Percentiles rank a stretch among this genome's conserved stretches.
Conservation (phyloP, 2,329 filamentous ascomycete species). For the Scedosporium aurantiacum region DNA sequence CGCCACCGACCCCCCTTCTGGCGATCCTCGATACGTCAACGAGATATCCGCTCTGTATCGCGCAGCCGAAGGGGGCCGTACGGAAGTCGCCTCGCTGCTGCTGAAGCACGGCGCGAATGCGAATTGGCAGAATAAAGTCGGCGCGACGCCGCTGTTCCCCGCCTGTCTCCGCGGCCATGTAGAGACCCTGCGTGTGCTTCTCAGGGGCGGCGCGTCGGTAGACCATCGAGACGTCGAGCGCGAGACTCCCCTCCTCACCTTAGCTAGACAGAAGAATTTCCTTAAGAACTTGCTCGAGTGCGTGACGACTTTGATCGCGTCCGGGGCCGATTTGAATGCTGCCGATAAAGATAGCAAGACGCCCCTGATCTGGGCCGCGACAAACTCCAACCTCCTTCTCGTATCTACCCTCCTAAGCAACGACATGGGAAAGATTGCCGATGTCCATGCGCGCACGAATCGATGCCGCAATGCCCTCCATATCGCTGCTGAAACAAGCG, state of each 20-base stretch:
- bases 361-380: conserved; percentile 13
- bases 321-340: conserved; percentile 12
- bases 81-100: conserved; percentile 7
- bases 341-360: conserved; percentile 12
- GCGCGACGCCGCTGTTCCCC: conserved; percentile 1
- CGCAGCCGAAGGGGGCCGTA: conserved; percentile 12
- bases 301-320: conserved; percentile 8
- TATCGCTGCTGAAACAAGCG: conserved; percentile 19
- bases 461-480: conserved; percentile 21
- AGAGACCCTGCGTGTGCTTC: conserved; percentile 1
- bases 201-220: not conserved
- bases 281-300: not conserved
- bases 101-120: not conserved
- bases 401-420: conserved; percentile 19
- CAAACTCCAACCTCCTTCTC: conserved; percentile 20
- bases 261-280: not conserved
- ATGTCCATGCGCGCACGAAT: conserved; percentile 16
- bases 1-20: conserved; percentile 8
- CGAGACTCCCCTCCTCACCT: not conserved
- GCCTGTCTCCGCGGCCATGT: not conserved
- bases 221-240: not conserved
- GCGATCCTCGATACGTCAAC: not conserved
- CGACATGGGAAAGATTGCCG: conserved; percentile 16
- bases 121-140: not conserved
- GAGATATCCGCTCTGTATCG: conserved; percentile 10